These are phyloP conservation scores for Pseudocercospora fuligena DNA, from an alignment of 2,329 filamentous ascomycete genomes.

Conservation along the genomic window DNA sequence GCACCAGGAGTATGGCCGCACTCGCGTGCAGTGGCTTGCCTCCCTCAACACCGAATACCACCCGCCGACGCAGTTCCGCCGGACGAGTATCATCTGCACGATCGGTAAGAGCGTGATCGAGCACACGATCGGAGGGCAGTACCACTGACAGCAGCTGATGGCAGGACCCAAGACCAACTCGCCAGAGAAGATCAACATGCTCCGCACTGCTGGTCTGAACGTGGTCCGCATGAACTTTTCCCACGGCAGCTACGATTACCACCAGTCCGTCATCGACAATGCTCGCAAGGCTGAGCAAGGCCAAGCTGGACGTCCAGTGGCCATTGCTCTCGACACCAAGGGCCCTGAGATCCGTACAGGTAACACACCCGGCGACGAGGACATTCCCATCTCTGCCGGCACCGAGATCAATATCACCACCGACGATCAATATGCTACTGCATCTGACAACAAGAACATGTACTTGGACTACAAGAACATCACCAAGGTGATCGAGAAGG, in stretches of 20 bases:
- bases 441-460: slow-evolving; percentile 92
- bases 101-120: slow-evolving; percentile 65
- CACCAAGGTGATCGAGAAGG: slow-evolving; percentile 91
- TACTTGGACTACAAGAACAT: slow-evolving; percentile 99
- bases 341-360: slow-evolving; percentile 87
- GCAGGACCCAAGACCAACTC: slow-evolving; percentile 95
- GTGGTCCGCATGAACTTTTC: slow-evolving; percentile 99
- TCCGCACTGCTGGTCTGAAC: slow-evolving; percentile 87
- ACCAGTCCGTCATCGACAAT: slow-evolving; percentile 98
- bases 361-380: slow-evolving; percentile 71
- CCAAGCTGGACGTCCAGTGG: slow-evolving; percentile 82
- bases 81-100: slow-evolving; percentile 98
- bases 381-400: slow-evolving; percentile 81
- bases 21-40: slow-evolving; percentile 71
- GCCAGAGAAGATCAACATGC: slow-evolving; percentile 92
- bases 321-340: slow-evolving; percentile 89
- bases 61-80: slow-evolving; percentile 87
- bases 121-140: background rate
- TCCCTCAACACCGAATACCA: slow-evolving; percentile 87
- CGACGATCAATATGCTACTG: slow-evolving; percentile 85
- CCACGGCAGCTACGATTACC: slow-evolving; percentile 92
- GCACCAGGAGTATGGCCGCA: slow-evolving; percentile 77
- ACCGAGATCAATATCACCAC: slow-evolving; percentile 94
- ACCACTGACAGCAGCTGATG: slow-evolving; percentile 4
- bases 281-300: slow-evolving; percentile 81